These are phyloP conservation scores for Citrus glauca DNA, from an alignment of 345 rosid genomes.

Conservation along the genomic window DNA sequence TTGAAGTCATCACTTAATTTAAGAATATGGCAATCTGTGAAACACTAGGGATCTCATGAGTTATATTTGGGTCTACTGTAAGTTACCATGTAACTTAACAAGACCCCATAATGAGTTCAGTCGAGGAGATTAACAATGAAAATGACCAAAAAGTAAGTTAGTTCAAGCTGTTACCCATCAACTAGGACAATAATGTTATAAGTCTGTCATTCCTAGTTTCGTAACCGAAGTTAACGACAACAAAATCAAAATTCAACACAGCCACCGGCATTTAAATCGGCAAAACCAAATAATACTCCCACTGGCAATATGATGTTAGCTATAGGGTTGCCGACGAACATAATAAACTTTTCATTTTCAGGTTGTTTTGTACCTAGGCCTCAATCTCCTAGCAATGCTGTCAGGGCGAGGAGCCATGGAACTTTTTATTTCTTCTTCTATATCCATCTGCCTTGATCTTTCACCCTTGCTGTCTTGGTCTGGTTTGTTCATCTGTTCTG, in stretches of 20 bases:
- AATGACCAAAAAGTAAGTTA: background rate
- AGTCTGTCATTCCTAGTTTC: background rate
- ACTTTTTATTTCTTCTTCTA: background rate
- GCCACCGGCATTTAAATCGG: background rate
- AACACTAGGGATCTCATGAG: no score
- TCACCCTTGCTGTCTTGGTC: slow-evolving; percentile 12
- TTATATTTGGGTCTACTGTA: no score
- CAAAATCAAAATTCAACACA: background rate
- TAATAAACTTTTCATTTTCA: slow-evolving; percentile 7
- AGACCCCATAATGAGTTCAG: background rate
- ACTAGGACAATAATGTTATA: background rate
- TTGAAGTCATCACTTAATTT: no score
- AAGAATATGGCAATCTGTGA: no score
- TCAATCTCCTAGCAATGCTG: slow-evolving; percentile 28
- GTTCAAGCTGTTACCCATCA: background rate
- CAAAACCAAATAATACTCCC: background rate
- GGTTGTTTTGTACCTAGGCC: slow-evolving; percentile 10
- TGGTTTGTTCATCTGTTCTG: slow-evolving; percentile 10
- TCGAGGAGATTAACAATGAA: background rate
- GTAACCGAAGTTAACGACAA: background rate
- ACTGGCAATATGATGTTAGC: background rate
- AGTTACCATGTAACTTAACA: no score
- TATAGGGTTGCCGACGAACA: background rate
- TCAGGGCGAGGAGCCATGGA: background rate
- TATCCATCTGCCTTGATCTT: slow-evolving; percentile 14